Percentiles rank a stretch among this genome's conserved stretches.
Evolutionary conservation across 2,329 filamentous ascomycete species (phyloP).

Genomic region (Verticillium tricorpus): DNA sequence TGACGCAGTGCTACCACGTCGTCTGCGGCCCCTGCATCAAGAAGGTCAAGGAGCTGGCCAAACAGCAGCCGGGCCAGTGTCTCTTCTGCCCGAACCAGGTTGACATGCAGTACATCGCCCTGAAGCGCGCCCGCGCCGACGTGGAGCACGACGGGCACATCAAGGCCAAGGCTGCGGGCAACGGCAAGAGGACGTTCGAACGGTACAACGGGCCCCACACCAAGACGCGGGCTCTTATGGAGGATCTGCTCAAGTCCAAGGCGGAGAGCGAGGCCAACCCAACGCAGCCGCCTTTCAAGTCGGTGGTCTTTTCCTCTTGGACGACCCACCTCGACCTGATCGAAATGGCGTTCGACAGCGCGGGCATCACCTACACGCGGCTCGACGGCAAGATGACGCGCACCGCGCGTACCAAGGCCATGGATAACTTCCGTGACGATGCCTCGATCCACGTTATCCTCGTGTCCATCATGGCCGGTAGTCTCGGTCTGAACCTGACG

Average conservation of each 20-base stretch:
- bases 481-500: constrained; percentile 86
- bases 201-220: constrained; percentile 84
- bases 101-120: constrained; percentile 59
- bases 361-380: constrained; percentile 66
- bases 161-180: constrained; percentile 21
- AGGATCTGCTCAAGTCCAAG: constrained; percentile 65
- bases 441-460: constrained; percentile 71
- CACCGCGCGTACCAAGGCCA: constrained; percentile 65
- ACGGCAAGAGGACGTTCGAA: constrained; percentile 38
- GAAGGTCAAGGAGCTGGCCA: constrained; percentile 50
- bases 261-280: constrained; percentile 57
- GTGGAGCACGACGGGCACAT: constrained; percentile 50
- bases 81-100: constrained; percentile 63
- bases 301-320: constrained; percentile 95
- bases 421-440: constrained; percentile 74
- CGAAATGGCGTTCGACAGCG: constrained; percentile 68
- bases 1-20: constrained; percentile 85
- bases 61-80: constrained; percentile 50
- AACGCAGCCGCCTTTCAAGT: constrained; percentile 75
- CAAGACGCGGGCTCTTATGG: constrained; percentile 79
- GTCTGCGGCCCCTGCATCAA: constrained; percentile 70
- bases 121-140: constrained; percentile 59
- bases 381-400: constrained; percentile 89
- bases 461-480: constrained; percentile 88
- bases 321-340: constrained; percentile 92